Conservation (phyloP, 2,329 filamentous ascomycete species). For the Apiospora phragmitis region DNA sequence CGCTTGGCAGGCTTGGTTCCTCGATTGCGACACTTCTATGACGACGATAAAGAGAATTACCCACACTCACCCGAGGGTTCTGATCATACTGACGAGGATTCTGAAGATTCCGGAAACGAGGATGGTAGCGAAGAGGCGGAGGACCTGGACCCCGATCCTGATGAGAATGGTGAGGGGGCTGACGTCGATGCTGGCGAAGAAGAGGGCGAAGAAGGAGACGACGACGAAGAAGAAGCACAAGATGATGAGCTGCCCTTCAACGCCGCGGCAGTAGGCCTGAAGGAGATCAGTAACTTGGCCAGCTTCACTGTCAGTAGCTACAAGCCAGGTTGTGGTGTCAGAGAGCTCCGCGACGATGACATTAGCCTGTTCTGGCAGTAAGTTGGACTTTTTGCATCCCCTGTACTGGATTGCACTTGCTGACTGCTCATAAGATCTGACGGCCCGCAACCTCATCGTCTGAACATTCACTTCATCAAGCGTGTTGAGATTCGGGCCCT, state of each 20-base stretch:
- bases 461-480: conserved; percentile 85
- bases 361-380: conserved; percentile 78
- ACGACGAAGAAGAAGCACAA: conserved; percentile 30
- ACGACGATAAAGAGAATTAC: background rate
- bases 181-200: conserved; percentile 31
- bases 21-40: background rate
- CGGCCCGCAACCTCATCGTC: conserved; percentile 77
- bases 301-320: conserved; percentile 81
- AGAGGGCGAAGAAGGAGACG: conserved; percentile 26
- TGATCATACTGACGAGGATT: background rate
- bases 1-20: background rate
- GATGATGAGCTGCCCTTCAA: conserved; percentile 47
- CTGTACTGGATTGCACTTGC: background rate
- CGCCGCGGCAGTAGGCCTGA: conserved; percentile 59
- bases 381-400: conserved; percentile 30
- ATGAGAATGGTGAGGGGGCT: conserved; percentile 25
- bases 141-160: conserved; percentile 22
- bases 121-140: conserved; percentile 20
- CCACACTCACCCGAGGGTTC: background rate
- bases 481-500: conserved; percentile 76
- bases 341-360: conserved; percentile 73
- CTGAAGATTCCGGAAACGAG: conserved; percentile 18
- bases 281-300: conserved; percentile 82
- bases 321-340: conserved; percentile 78
- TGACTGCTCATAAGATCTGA: conserved; percentile 59